Conservation (phyloP, 352 stramenopile species). For the Globisporangium nodosum region DNA sequence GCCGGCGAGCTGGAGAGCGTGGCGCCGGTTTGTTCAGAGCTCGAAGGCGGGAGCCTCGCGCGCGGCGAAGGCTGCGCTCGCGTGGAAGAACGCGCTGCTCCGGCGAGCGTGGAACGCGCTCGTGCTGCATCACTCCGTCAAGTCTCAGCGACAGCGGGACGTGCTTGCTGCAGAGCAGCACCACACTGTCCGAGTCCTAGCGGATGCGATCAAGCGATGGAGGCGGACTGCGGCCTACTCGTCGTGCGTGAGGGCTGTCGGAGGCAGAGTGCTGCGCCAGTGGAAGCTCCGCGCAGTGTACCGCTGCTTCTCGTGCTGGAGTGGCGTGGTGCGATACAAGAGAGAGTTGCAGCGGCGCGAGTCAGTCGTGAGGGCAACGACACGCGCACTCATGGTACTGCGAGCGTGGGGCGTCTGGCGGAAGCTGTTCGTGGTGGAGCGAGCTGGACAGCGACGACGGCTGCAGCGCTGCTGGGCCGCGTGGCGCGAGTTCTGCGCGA, state of each 20-base stretch:
- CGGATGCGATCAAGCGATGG: constrained; percentile 15
- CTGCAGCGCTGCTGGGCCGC: constrained; percentile 18
- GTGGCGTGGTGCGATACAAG: background rate
- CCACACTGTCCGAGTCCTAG: background rate
- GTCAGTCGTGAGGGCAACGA: constrained; percentile 1
- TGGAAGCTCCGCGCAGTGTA: constrained; percentile 37
- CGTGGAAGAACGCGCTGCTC: constrained; percentile 21
- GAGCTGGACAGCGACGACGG: constrained; percentile 12
- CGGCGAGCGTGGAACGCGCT: constrained; percentile 25
- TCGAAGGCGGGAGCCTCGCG: constrained; percentile 3
- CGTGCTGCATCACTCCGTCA: constrained; percentile 1
- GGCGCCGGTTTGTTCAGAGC: constrained; percentile 10
- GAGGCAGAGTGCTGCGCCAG: constrained; percentile 18
- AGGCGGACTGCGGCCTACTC: background rate
- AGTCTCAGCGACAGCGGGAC: background rate
- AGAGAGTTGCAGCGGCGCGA: background rate
- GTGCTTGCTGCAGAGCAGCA: constrained; percentile 15
- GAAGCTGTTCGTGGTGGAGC: constrained; percentile 26
- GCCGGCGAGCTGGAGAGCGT: constrained; percentile 20
- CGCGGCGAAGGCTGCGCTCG: constrained; percentile 2
- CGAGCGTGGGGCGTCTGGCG: constrained; percentile 31
- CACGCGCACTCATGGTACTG: constrained; percentile 6
- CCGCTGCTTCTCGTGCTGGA: constrained; percentile 31
- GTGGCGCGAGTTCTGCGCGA: constrained; percentile 16
- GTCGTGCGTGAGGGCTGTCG: constrained; percentile 6